Percentiles rank a stretch among this genome's conserved stretches.
phyloP scores from a whole-genome alignment of 768 basidiomycete species.

The Termitomyces sp. region DNA sequence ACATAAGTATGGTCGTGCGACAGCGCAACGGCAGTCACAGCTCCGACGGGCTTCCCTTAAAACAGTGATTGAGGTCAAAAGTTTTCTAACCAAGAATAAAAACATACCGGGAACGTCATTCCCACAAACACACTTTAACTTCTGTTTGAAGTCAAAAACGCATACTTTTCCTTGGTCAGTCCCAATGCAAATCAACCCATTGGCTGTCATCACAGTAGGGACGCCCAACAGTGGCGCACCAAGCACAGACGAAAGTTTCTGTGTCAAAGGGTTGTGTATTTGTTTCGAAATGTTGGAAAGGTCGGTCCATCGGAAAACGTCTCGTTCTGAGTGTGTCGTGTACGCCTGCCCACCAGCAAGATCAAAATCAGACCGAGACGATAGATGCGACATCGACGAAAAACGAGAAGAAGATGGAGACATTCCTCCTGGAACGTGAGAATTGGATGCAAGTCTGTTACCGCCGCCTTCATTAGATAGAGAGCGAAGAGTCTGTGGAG shows the following conservation, averaged over 20 bases:
- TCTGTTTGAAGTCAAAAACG: constrained; percentile 91
- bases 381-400: constrained; percentile 64
- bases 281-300: constrained; percentile 55
- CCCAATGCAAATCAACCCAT: constrained; percentile 87
- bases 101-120: constrained; percentile 55
- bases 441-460: constrained; percentile 37
- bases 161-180: constrained; percentile 72
- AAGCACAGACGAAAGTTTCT: constrained; percentile 59
- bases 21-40: constrained; percentile 85
- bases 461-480: constrained; percentile 37
- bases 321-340: constrained; percentile 27
- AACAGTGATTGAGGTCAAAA: constrained; percentile 13
- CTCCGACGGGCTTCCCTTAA: constrained; percentile 56
- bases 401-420: constrained; percentile 62
- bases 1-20: constrained; percentile 94
- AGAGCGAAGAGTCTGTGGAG: constrained; percentile 39
- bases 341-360: constrained; percentile 17
- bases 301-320: constrained; percentile 75
- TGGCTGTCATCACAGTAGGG: constrained; percentile 80
- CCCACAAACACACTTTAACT: constrained; percentile 74
- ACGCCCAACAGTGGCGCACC: constrained; percentile 52
- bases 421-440: constrained; percentile 34
- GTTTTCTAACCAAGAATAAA: not conserved
- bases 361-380: constrained; percentile 50
- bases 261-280: constrained; percentile 45